A percentile compares a stretch with the other conserved stretches of the same genome.
Evolutionary conservation across 306 rosid genomes (phyloP).

Genomic region (Fragaria nilgerrensis): DNA sequence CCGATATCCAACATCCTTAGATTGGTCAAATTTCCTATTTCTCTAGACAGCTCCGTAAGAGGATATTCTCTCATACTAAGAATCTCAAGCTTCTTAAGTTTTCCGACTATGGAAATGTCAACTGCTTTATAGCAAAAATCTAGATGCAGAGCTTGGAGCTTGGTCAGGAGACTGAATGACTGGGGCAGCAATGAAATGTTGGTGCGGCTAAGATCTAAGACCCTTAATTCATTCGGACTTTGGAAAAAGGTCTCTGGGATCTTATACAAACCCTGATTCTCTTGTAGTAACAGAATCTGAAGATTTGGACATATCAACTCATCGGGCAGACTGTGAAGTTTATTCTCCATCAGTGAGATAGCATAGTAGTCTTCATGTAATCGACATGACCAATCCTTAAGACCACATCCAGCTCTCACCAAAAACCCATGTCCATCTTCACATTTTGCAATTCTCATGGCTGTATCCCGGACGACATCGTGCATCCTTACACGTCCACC

Average conservation of each 20-base stretch:
- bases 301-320: background rate
- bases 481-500: background rate
- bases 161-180: background rate
- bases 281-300: background rate
- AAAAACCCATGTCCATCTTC: background rate
- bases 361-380: background rate
- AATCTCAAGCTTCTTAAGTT: background rate
- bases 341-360: background rate
- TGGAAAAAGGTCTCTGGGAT: background rate
- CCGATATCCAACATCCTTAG: background rate
- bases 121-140: accelerated
- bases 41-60: background rate
- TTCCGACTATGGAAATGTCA: background rate
- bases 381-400: background rate
- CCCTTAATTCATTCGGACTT: background rate
- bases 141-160: background rate
- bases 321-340: background rate
- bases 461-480: background rate
- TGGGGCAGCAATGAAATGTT: background rate
- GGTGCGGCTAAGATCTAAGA: background rate
- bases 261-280: accelerated
- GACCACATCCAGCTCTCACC: background rate
- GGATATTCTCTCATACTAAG: background rate
- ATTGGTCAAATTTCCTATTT: background rate
- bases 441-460: background rate